phyloP scores from a whole-genome alignment of 1,284 basidiomycete genomes.

The Boletellus deceptivus region DNA sequence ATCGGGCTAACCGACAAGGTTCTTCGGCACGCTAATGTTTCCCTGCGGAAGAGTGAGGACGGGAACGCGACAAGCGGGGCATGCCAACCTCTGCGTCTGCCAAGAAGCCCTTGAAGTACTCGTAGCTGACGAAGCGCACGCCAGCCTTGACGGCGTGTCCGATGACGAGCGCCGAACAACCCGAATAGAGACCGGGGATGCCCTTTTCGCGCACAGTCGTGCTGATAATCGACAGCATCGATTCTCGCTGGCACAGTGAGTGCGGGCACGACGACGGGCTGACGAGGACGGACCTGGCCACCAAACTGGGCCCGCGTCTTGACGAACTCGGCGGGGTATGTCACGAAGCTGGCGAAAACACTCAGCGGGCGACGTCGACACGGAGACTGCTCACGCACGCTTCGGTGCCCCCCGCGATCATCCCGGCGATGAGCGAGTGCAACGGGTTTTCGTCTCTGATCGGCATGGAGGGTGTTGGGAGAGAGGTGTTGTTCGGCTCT shows the following conservation, averaged over 20 bases:
- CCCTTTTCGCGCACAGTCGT: slow-evolving; percentile 75
- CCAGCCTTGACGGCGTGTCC: slow-evolving; percentile 92
- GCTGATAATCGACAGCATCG: slow-evolving; percentile 66
- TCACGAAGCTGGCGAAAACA: slow-evolving; percentile 58
- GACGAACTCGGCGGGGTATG: slow-evolving; percentile 93
- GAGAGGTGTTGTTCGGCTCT: not conserved
- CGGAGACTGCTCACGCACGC: slow-evolving; percentile 50
- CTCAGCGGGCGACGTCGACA: slow-evolving; percentile 22
- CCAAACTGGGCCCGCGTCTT: slow-evolving; percentile 84
- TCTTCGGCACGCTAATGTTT: slow-evolving; percentile 82
- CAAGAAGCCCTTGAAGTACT: slow-evolving; percentile 85
- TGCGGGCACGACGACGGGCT: not conserved
- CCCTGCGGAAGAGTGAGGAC: slow-evolving; percentile 52
- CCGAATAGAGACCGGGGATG: slow-evolving; percentile 78
- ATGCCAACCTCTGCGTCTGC: slow-evolving; percentile 73
- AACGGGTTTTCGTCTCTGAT: slow-evolving; percentile 73
- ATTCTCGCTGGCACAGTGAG: slow-evolving; percentile 35
- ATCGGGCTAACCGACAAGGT: slow-evolving; percentile 68
- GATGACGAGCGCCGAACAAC: slow-evolving; percentile 83
- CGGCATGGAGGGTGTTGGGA: slow-evolving; percentile 9
- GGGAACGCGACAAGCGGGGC: not conserved
- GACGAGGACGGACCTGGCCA: slow-evolving; percentile 53
- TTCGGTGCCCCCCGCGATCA: slow-evolving; percentile 93
- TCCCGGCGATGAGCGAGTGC: slow-evolving; percentile 84
- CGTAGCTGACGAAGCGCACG: slow-evolving; percentile 93